Evolutionary conservation across 1,284 basidiomycete genomes (phyloP).

Genomic region (Neonothopanus nambi): DNA sequence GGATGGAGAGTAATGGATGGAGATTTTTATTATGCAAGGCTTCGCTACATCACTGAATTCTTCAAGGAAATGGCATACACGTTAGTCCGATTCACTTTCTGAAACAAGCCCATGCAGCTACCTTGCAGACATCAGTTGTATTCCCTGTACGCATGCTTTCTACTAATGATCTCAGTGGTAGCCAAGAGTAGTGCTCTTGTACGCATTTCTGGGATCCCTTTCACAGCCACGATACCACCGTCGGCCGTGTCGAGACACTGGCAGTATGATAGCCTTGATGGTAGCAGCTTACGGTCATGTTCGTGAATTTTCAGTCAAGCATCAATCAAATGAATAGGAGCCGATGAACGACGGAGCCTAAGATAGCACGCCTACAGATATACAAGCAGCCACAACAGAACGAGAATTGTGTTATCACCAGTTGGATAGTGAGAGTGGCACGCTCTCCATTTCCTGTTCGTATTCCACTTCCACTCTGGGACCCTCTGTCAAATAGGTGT

Average conservation of each 20-base stretch:
- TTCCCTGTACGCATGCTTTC: too few species aligned
- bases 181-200: too few species aligned
- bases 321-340: background rate
- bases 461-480: constrained; percentile 94
- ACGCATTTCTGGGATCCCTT: too few species aligned
- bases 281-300: background rate
- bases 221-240: too few species aligned
- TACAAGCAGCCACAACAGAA: constrained; percentile 24
- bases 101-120: too few species aligned
- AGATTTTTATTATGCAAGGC: background rate
- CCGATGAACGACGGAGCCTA: background rate
- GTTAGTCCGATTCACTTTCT: too few species aligned
- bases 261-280: too few species aligned
- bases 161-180: too few species aligned
- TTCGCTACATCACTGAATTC: background rate
- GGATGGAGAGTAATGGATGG: background rate
- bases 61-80: too few species aligned
- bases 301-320: background rate
- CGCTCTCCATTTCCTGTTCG: constrained; percentile 84
- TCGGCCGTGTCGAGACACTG: too few species aligned
- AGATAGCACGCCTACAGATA: background rate
- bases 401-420: constrained; percentile 85
- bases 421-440: constrained; percentile 58
- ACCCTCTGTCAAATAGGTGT: constrained; percentile 65
- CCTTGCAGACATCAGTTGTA: too few species aligned